Evolutionary conservation across 1,284 basidiomycete genomes (phyloP).

Genomic region (Cutaneotrichosporon mucoides): DNA sequence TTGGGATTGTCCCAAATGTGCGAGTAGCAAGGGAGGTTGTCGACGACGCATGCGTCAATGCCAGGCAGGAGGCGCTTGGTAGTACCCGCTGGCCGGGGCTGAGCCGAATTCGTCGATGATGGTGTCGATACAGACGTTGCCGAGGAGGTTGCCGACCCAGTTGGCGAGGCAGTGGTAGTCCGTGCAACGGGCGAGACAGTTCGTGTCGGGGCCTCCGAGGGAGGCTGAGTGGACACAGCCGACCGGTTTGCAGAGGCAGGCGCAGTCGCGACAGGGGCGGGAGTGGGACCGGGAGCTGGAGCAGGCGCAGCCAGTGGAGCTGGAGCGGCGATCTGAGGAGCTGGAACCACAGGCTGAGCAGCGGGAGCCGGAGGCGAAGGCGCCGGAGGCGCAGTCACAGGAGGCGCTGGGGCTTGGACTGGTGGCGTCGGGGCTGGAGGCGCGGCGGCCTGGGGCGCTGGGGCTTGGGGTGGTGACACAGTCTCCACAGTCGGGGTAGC

Average conservation of each 20-base stretch:
- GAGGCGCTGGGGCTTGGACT: too few relatives aligned
- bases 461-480: background rate
- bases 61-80: constrained; percentile 39
- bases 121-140: constrained; percentile 1
- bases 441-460: background rate
- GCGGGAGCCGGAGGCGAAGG: too few relatives aligned
- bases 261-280: too few relatives aligned
- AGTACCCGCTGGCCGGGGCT: constrained; percentile 9
- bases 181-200: constrained; percentile 17
- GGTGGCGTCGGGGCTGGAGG: too few relatives aligned
- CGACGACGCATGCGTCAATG: constrained; percentile 41
- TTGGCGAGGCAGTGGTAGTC: constrained; percentile 12
- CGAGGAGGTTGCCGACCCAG: constrained; percentile 5
- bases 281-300: background rate
- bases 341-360: too few relatives aligned
- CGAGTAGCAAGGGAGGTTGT: constrained; percentile 44
- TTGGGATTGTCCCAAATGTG: constrained; percentile 27
- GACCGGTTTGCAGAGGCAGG: too few relatives aligned
- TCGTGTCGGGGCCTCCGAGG: constrained; percentile 2
- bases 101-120: constrained; percentile 2
- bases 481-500: background rate
- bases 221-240: too few relatives aligned
- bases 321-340: too few relatives aligned
- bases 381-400: too few relatives aligned
- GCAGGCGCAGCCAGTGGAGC: background rate